These are phyloP conservation scores for Sinapis alba DNA, from an alignment of 441 rosid genomes.

Conservation along the genomic window DNA sequence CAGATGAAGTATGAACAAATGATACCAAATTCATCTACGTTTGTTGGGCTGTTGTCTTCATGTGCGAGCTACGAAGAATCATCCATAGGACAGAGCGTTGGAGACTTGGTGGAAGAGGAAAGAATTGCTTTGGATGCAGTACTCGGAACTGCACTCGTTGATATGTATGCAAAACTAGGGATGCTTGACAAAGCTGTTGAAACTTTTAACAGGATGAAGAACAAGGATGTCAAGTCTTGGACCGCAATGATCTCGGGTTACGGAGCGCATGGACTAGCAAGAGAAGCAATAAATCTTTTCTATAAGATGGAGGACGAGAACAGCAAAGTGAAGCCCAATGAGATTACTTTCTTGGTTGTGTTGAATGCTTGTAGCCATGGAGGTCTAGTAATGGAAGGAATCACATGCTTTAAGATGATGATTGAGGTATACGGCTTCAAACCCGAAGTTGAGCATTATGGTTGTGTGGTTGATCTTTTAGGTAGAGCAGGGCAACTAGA, in stretches of 20 bases:
- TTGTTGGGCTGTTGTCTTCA: conserved; percentile 57
- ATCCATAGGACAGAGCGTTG: conserved; percentile 42
- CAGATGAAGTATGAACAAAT: conserved; percentile 51
- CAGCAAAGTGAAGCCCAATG: conserved; percentile 50
- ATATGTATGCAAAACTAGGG: conserved; percentile 69
- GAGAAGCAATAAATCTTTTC: conserved; percentile 50
- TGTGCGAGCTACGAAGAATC: conserved; percentile 52
- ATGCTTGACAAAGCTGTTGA: conserved; percentile 50
- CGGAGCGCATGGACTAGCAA: conserved; percentile 59
- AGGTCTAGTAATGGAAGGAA: conserved; percentile 60
- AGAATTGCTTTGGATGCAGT: conserved; percentile 46
- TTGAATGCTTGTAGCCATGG: conserved; percentile 73
- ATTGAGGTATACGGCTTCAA: conserved; percentile 44
- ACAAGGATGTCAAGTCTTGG: conserved; percentile 67
- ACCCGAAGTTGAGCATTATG: conserved; percentile 64
- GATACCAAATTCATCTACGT: conserved; percentile 56
- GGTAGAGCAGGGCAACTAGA: conserved; percentile 66
- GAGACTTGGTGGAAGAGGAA: conserved; percentile 47
- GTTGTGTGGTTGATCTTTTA: conserved; percentile 66
- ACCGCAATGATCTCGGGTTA: conserved; percentile 65
- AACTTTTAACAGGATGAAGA: conserved; percentile 48
- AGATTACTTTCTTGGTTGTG: conserved; percentile 63
- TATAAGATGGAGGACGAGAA: conserved; percentile 56
- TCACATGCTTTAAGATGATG: conserved; percentile 56
- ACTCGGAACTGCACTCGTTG: conserved; percentile 62